Evolutionary conservation across 2,329 filamentous ascomycete species (phyloP), one percentile per base, ranked within the genome.

Genomic region (Cladosporium phlei): DNA sequence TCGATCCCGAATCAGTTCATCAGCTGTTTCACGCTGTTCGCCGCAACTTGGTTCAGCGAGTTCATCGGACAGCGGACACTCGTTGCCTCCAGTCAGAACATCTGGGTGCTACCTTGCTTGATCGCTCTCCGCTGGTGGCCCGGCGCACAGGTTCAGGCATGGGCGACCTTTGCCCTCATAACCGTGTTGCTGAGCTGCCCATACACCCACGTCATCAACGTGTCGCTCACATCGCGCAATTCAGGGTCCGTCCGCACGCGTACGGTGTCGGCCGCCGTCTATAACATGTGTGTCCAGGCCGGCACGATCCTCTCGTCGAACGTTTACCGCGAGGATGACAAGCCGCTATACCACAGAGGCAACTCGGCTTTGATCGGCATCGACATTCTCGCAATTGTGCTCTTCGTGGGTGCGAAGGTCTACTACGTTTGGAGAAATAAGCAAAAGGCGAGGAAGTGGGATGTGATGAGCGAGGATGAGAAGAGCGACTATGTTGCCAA

Each of bases 71-170:
- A 70, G 48, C 66, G 73, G 2, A 62, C 73, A 2, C 60, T 78
- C 2, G 64, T 76, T 11, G 63, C 71, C 12, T 67, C 75, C 27
- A 64, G 72, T 3, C 75, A 72, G 30, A 65, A 81, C 47, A 53
- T 84, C 6, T 85, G 81, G 81, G 68, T 73, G 2, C 64, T 85
- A 3, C 80, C 80, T 0, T 78, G 78, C 50, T 56, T 85, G 27
- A 61, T 82, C 22, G 71, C 74, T 0, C 64, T 82, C 3, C 64
- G 63, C 54, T 70, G 52, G 44, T 75, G 73, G 69, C 67, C 69
- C 0, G 68, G 69, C 2, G 53, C 66, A 1, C 62, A 69, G 51
- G 54, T 60, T 11, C 63, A 63, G 4, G 56, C 53, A 3, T 71
- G 68, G 68, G 52, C 55, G 0, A 65, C 64, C 27, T 70, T 59